A percentile compares a stretch with the other conserved stretches of the same genome.
phyloP scores from a whole-genome alignment of 192 early-diverging fungal genomes.

The Backusella australiensis region DNA sequence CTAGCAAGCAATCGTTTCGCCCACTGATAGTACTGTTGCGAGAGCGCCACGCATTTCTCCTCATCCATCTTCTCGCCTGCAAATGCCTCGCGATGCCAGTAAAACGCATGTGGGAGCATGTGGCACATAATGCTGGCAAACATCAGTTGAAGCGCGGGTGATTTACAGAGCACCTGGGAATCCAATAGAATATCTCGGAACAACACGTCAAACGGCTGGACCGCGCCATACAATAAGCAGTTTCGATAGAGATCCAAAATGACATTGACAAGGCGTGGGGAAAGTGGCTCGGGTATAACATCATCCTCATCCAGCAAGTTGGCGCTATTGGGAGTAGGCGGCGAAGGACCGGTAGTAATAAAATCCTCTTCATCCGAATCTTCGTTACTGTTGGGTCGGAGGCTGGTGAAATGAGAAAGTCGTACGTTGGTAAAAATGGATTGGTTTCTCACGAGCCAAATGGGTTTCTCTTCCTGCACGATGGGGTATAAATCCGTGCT shows the following conservation, averaged over 20 bases:
- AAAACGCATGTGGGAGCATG: conserved; percentile 29
- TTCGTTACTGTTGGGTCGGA: background rate
- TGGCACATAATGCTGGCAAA: conserved; percentile 32
- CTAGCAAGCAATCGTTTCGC: conserved; percentile 23
- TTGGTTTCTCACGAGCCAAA: conserved; percentile 27
- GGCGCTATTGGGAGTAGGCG: background rate
- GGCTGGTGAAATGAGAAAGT: conserved; percentile 30
- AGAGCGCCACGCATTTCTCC: conserved; percentile 11
- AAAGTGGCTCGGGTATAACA: conserved; percentile 12
- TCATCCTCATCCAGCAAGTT: background rate
- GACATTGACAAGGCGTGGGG: conserved; percentile 6
- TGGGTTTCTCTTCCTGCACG: conserved; percentile 1
- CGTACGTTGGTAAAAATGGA: conserved; percentile 31
- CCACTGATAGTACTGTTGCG: conserved; percentile 28
- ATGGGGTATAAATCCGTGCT: background rate
- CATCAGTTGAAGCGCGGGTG: conserved; percentile 20
- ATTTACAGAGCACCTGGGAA: background rate
- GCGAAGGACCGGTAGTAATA: background rate
- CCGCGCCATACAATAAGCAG: conserved; percentile 31
- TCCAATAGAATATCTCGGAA: conserved; percentile 19
- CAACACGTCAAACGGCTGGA: conserved; percentile 24
- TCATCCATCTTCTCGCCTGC: conserved; percentile 7
- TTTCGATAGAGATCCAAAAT: conserved; percentile 23
- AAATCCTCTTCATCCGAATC: conserved; percentile 7
- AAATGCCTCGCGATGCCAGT: conserved; percentile 30